Base-by-base conservation (phyloP, 2,329 filamentous ascomycete species). In the Pseudopyricularia cyperi region DNA sequence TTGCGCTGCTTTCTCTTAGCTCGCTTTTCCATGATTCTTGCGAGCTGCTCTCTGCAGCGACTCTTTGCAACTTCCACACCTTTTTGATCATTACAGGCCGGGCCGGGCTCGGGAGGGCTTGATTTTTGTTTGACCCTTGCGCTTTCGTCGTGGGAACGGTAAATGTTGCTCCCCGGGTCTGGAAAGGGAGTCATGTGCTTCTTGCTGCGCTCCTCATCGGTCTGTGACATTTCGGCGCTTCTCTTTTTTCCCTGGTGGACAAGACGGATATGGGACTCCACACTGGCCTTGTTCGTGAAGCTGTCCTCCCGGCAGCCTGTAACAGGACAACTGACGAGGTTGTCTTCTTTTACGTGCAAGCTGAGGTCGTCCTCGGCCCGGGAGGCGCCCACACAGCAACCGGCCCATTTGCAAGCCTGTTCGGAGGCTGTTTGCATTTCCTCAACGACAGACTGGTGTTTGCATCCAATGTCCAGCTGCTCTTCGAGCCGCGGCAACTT, bases 271-370 rank as follows among this genome's bases (percentile, higher is more conserved):
- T 73, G 71, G 3, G 63, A 63, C 24, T 63, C 60, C 1, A 73
- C 58, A 4, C 66, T 53, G n/a, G 65, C 64, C 6, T 56, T 57
- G 37, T 52, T 66, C n/a, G 58, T 56, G 35, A 71, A 70, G 1
- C 58, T 56, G n/a, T 58, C 59, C 49, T 71, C 67, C 33, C 61
- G 58, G 52, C 71, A 73, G 1, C 64, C 67, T 0, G 61, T 56
- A 1, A 64, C 61, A 0, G 71, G 71, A 30, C 71, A 73, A 26
- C 68, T 57, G 28, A 72, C 62, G 11, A 72, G 61, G 53, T 73
- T 71, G 47, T 72, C 66, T 19, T 61, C 60, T 52, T 72, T 70
- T 37, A 73, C 68, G 53, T 73, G 71, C 60, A 69, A 67, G 15
- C 65, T 62, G 32, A 73, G 63, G 8, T 64, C 68, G 33, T 66